Evolutionary conservation across 371 early-diverging fungal genomes (phyloP).

Genomic region (Circinella minor): DNA sequence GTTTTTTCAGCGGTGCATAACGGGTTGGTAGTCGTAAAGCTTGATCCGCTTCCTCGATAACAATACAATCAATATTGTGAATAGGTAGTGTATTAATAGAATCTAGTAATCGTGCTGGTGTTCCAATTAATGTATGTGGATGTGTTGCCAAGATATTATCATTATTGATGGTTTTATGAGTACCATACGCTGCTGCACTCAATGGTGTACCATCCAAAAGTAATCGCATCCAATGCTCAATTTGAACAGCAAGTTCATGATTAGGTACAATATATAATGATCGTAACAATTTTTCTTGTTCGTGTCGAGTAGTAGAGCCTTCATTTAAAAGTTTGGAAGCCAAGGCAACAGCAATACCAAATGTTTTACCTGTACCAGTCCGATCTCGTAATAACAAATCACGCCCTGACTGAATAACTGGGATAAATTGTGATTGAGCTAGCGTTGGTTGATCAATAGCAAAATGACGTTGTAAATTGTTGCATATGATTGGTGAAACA

Average conservation of each 20-base stretch:
- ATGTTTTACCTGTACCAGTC: slow-evolving; percentile 84
- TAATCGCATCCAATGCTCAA: slow-evolving; percentile 54
- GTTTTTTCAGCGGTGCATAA: slow-evolving; percentile 57
- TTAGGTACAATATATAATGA: slow-evolving; percentile 84
- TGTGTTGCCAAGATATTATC: not conserved
- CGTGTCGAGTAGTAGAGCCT: not conserved
- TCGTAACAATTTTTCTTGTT: slow-evolving; percentile 17
- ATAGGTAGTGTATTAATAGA: slow-evolving; percentile 52
- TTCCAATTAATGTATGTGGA: slow-evolving; percentile 67
- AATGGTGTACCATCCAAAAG: slow-evolving; percentile 7
- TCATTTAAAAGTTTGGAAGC: slow-evolving; percentile 19
- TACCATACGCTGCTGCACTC: too few relatives aligned
- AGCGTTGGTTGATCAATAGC: slow-evolving; percentile 51
- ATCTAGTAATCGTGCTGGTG: slow-evolving; percentile 64
- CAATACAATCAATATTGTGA: slow-evolving; percentile 56
- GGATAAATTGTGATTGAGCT: slow-evolving; percentile 63
- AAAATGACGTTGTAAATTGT: slow-evolving; percentile 51
- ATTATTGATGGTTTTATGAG: slow-evolving; percentile 1
- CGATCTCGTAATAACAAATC: slow-evolving; percentile 74
- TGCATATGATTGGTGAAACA: slow-evolving; percentile 44
- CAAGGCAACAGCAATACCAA: slow-evolving; percentile 67
- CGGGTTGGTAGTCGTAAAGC: slow-evolving; percentile 65
- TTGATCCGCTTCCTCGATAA: slow-evolving; percentile 83
- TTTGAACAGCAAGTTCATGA: slow-evolving; percentile 87
- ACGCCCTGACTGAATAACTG: slow-evolving; percentile 53